Evolutionary conservation across 495 filamentous ascomycete species (phyloP), one percentile per base, ranked within the genome.

Genomic region (Arthonia radiata): DNA sequence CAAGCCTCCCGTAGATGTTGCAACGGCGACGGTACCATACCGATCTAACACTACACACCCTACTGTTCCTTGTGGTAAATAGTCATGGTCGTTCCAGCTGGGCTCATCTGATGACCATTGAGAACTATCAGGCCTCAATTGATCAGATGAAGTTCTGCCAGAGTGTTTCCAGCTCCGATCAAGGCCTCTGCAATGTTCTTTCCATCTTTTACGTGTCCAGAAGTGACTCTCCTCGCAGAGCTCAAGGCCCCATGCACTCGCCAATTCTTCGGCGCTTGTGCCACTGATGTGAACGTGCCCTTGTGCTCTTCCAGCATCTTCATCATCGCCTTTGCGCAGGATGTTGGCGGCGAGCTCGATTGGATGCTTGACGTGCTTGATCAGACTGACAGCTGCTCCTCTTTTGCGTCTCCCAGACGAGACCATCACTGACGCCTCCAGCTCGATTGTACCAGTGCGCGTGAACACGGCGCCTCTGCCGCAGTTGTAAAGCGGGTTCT

Each of bases 391-490:
- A 7, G 72, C 76, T 0, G 71, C 72, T 11, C 68, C 77, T 14
- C 77, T 58, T 49, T 91, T 92, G 15, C 64, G 62, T 21, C 52
- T 46, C 1, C 67, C 70, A n/a, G 54, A 51, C 3, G 71, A 68
- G 0, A 86, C 74, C 82, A 92, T 92, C 15, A 92, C 59, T n/a
- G 66, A 74, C 16, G 81, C 72, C 46, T 92, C 81, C 36, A 90
- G 66, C 46, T 91, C 80, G 46, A 77, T 81, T 30, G 63, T 64
- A 5, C 80, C 81, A 26, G 68, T 67, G 21, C 64, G 57, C 2
- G 77, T 89, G 45, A 89, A 91, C 10, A 90, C 80, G 26, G 78
- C 75, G 34, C 81, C 81, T 28, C 69, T 69, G 22, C 71, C 81
- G 31, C 65, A 64, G 50, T 92, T 92, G 59, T 82, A 91, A 7